phyloP scores from a whole-genome alignment of 305 asterid genomes.

The Plantago rigida region DNA sequence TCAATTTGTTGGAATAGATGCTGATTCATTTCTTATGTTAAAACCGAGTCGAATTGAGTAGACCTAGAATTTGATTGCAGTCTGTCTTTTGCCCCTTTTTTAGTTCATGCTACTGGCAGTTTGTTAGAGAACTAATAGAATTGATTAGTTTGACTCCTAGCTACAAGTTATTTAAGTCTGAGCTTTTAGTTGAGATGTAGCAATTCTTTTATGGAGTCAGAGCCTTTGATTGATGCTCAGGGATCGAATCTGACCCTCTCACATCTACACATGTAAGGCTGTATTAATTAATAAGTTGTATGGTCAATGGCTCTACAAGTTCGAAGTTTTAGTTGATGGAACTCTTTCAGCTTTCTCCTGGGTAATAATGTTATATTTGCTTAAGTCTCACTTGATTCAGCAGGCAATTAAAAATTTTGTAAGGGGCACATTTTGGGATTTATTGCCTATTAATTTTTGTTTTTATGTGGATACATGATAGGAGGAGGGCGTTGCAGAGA shows the following conservation, averaged over 20 bases:
- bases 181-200: no score
- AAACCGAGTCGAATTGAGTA: constrained; percentile 14
- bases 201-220: background rate
- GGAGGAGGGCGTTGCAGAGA: constrained; percentile 87
- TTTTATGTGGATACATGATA: constrained; percentile 18
- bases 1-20: constrained; percentile 1
- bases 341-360: background rate
- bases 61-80: background rate
- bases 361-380: no score
- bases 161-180: no score
- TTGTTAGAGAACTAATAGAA: background rate
- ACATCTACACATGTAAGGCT: background rate
- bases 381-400: background rate
- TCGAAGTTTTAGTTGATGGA: no score
- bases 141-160: background rate
- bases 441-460: background rate
- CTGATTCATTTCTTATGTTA: background rate
- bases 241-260: background rate
- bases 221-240: background rate
- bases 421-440: background rate
- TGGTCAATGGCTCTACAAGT: no score
- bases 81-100: background rate
- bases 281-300: no score
- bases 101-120: background rate
- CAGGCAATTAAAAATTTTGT: background rate